These are phyloP conservation scores for Tillandsia leiboldiana DNA, from an alignment of 176 grass and related monocot genomes.

Conservation along the genomic window DNA sequence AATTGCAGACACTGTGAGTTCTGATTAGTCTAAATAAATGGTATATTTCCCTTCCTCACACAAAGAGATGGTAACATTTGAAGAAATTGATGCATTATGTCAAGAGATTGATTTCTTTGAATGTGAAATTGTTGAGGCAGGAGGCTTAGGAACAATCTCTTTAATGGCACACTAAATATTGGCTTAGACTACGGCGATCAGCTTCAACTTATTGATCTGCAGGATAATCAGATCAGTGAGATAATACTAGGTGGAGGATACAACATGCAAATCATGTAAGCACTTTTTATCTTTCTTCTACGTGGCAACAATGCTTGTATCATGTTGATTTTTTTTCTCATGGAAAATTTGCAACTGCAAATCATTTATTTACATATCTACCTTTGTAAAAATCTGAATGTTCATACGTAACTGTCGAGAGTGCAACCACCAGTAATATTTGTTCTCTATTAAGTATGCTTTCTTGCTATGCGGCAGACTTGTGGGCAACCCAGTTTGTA, in stretches of 20 bases:
- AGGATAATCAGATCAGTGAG: conserved; percentile 27
- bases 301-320: background rate
- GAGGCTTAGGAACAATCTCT: conserved; percentile 46
- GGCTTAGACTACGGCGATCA: conserved; percentile 33
- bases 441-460: too few relatives aligned
- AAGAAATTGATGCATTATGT: too few relatives aligned
- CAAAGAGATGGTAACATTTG: too few relatives aligned
- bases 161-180: conserved; percentile 63
- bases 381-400: background rate
- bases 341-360: background rate
- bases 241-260: conserved; percentile 26
- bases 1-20: conserved; percentile 73
- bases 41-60: too few relatives aligned
- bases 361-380: background rate
- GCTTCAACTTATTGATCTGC: conserved; percentile 62
- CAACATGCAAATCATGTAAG: conserved; percentile 45
- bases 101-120: too few relatives aligned
- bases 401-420: background rate
- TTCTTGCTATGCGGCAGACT: conserved; percentile 29
- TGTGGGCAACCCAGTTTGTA: too few relatives aligned
- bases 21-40: background rate
- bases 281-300: background rate
- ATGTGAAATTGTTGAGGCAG: conserved; percentile 27
- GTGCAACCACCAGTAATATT: too few relatives aligned
- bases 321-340: too few relatives aligned